Evolutionary conservation across 139 green algal species (phyloP).

Genomic region (Desmodesmus armatus): DNA sequence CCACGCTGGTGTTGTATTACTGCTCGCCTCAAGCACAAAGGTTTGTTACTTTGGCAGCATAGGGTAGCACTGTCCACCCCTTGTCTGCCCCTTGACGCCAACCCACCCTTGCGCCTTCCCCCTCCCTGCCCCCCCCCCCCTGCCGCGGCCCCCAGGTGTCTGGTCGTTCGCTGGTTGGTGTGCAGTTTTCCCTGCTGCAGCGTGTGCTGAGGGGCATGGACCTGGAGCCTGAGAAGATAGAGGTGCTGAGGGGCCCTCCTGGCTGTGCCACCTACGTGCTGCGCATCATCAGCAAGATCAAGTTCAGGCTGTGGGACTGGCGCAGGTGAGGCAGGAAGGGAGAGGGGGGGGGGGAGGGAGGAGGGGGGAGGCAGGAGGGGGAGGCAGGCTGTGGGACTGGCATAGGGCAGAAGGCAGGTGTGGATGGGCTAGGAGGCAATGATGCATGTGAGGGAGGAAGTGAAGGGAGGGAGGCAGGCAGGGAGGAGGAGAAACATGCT

Average conservation of each 20-base stretch:
- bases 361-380: no score
- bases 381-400: no score
- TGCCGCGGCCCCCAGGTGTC: not conserved
- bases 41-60: no score
- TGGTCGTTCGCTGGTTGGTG: slow-evolving; percentile 16
- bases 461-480: no score
- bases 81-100: not conserved
- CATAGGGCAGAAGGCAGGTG: no score
- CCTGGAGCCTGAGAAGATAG: slow-evolving; percentile 23
- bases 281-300: not conserved
- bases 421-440: no score
- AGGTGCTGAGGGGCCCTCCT: not conserved
- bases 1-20: no score
- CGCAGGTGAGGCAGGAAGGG: slow-evolving; percentile 17
- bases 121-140: not conserved
- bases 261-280: slow-evolving; percentile 12
- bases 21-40: no score
- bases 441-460: no score
- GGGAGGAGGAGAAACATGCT: no score
- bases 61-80: no score
- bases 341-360: no score
- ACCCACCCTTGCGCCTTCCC: not conserved
- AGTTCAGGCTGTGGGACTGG: not conserved
- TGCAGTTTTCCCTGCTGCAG: slow-evolving; percentile 14
- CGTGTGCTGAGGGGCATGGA: not conserved